A percentile compares a stretch with the other conserved stretches of the same genome.
Evolutionary conservation across 108 stramenopile genomes (phyloP).

Genomic region (Chaetoceros tenuissimus): DNA sequence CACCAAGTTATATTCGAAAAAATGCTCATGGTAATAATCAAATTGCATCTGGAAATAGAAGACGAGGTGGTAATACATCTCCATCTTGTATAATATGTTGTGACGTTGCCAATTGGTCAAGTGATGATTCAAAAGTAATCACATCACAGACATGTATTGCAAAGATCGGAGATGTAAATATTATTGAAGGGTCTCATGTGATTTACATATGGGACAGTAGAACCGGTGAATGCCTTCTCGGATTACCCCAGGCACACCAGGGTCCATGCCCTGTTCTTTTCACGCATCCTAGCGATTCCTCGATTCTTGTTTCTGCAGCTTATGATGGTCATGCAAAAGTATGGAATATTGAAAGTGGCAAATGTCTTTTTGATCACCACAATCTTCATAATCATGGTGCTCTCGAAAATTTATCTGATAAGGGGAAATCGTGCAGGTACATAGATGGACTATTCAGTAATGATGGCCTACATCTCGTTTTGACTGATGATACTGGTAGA

Average conservation of each 20-base stretch:
- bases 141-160: slow-evolving; percentile 66
- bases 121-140: slow-evolving; percentile 63
- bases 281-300: slow-evolving; percentile 59
- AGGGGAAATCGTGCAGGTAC: slow-evolving; percentile 51
- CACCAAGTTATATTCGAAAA: not conserved
- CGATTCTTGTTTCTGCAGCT: slow-evolving; percentile 60
- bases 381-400: slow-evolving; percentile 53
- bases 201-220: slow-evolving; percentile 74
- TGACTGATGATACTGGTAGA: slow-evolving; percentile 70
- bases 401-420: slow-evolving; percentile 18
- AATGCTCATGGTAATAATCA: not conserved
- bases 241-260: slow-evolving; percentile 54
- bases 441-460: slow-evolving; percentile 69
- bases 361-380: slow-evolving; percentile 44
- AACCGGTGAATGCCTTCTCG: slow-evolving; percentile 67
- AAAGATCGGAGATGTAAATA: slow-evolving; percentile 43
- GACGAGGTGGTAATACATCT: slow-evolving; percentile 17
- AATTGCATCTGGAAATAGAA: not conserved
- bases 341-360: slow-evolving; percentile 66
- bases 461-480: slow-evolving; percentile 49
- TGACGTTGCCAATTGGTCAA: slow-evolving; percentile 73
- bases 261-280: slow-evolving; percentile 59
- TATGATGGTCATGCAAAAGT: slow-evolving; percentile 57
- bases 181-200: slow-evolving; percentile 60
- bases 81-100: slow-evolving; percentile 33